Percentiles rank a stretch among this genome's conserved stretches.
Conservation (phyloP, 2,329 filamentous ascomycete species). For the Fusarium drepaniforme region DNA sequence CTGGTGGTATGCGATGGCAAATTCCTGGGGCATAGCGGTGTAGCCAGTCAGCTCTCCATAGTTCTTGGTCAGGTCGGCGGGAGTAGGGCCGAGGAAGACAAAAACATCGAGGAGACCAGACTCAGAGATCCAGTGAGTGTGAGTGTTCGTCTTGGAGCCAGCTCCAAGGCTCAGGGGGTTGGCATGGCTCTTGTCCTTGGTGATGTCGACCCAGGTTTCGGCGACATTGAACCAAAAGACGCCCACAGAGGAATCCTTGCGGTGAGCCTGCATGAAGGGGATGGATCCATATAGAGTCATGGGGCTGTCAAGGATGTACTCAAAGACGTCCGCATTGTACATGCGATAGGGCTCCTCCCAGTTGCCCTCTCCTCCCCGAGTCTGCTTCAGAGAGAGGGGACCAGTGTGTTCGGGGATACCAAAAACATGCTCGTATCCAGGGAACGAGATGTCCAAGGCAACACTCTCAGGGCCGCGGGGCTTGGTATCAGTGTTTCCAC, state of each 20-base stretch:
- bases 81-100: slow-evolving; percentile 90
- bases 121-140: slow-evolving; percentile 98
- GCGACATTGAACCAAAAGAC: slow-evolving; percentile 98
- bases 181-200: slow-evolving; percentile 78
- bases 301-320: slow-evolving; percentile 95
- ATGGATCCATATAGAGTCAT: slow-evolving; percentile 99
- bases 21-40: slow-evolving; percentile 91
- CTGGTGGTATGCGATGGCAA: slow-evolving; percentile 94
- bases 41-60: slow-evolving; percentile 94
- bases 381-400: slow-evolving; percentile 88
- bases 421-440: slow-evolving; percentile 91
- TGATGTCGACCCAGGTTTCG: slow-evolving; percentile 97
- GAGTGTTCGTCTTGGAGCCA: slow-evolving; percentile 77
- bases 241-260: slow-evolving; percentile 91
- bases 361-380: slow-evolving; percentile 86
- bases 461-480: slow-evolving; percentile 95
- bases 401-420: slow-evolving; percentile 95
- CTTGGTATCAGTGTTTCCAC: slow-evolving; percentile 94
- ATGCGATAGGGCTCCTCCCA: slow-evolving; percentile 92
- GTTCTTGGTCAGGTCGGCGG: slow-evolving; percentile 82
- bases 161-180: slow-evolving; percentile 84
- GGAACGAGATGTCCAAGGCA: slow-evolving; percentile 90
- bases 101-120: slow-evolving; percentile 91
- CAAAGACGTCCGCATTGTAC: slow-evolving; percentile 98
- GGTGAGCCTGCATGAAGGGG: slow-evolving; percentile 97